phyloP scores from a whole-genome alignment of 2,329 filamentous ascomycete genomes.

The Dendryphion nanum region DNA sequence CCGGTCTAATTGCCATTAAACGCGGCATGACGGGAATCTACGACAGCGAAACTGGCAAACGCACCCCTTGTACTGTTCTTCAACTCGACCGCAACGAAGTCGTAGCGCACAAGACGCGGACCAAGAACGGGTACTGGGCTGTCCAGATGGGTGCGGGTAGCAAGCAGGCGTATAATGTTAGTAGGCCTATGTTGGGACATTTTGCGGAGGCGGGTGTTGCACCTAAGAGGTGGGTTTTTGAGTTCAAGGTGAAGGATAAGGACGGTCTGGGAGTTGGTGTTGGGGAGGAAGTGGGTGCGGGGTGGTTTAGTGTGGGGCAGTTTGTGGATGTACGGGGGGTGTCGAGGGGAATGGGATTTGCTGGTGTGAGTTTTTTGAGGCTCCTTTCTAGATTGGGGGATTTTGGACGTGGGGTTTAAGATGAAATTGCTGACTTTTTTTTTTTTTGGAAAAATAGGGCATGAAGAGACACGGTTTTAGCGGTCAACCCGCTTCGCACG shows the following conservation, averaged over 20 bases:
- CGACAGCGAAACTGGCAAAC: conserved; percentile 69
- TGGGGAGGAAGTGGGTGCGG: conserved; percentile 74
- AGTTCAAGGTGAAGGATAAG: conserved; percentile 80
- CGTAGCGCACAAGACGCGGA: conserved; percentile 77
- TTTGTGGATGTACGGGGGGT: conserved; percentile 81
- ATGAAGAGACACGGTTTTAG: conserved; percentile 95
- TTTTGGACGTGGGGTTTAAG: neutral
- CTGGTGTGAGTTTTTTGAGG: conserved; percentile 56
- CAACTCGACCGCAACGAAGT: conserved; percentile 93
- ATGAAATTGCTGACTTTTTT: neutral
- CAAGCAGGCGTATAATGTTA: conserved; percentile 71
- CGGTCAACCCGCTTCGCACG: conserved; percentile 89
- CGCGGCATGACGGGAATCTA: conserved; percentile 95
- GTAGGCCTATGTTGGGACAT: conserved; percentile 82
- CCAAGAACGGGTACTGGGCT: conserved; percentile 86
- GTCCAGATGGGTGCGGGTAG: conserved; percentile 83
- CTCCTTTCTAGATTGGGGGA: neutral
- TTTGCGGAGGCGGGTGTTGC: conserved; percentile 78
- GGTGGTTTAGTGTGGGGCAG: conserved; percentile 89
- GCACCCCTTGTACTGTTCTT: conserved; percentile 85
- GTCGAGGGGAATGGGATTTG: conserved; percentile 87
- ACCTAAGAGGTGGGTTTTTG: conserved; percentile 78
- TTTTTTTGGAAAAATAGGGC: conserved; percentile 55
- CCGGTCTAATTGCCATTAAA: conserved; percentile 83
- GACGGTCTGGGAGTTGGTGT: conserved; percentile 70